These are phyloP conservation scores for Psilocybe subaeruginosa DNA, from an alignment of 768 basidiomycete genomes.

Conservation along the genomic window DNA sequence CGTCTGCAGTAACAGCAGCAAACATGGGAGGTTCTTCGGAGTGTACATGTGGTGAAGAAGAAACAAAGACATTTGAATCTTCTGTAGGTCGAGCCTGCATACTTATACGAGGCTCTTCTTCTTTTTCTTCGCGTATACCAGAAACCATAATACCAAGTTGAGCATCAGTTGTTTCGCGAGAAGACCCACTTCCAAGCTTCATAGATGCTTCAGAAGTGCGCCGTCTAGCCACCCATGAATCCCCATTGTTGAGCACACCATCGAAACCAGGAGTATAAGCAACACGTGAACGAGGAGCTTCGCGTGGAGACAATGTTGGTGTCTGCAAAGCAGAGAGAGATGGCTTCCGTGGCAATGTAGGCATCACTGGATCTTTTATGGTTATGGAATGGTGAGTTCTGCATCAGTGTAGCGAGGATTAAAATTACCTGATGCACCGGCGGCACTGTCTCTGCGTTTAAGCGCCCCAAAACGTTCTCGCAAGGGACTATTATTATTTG, in stretches of 20 bases:
- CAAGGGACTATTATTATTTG: slow-evolving; percentile 54
- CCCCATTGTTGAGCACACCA: slow-evolving; percentile 68
- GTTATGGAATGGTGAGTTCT: slow-evolving; percentile 4
- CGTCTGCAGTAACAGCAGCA: background rate
- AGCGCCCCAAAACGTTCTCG: slow-evolving; percentile 67
- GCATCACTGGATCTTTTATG: slow-evolving; percentile 58
- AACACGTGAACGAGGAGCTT: slow-evolving; percentile 66
- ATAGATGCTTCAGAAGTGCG: slow-evolving; percentile 59
- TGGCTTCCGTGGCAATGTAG: slow-evolving; percentile 62
- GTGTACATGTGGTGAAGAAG: slow-evolving; percentile 17
- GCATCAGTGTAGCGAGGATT: slow-evolving; percentile 7
- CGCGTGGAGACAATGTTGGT: slow-evolving; percentile 60
- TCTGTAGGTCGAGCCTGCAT: slow-evolving; percentile 11
- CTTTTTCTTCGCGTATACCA: slow-evolving; percentile 67
- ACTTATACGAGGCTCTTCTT: slow-evolving; percentile 33
- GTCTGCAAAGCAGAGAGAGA: slow-evolving; percentile 67
- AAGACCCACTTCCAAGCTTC: slow-evolving; percentile 41
- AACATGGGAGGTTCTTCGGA: slow-evolving; percentile 18
- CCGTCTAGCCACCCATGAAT: slow-evolving; percentile 70
- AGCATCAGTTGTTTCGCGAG: slow-evolving; percentile 41
- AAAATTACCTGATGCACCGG: slow-evolving; percentile 49
- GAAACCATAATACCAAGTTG: slow-evolving; percentile 43
- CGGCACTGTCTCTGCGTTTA: slow-evolving; percentile 65
- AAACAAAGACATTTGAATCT: slow-evolving; percentile 10
- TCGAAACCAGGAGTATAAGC: slow-evolving; percentile 67